A percentile compares a stretch with the other conserved stretches of the same genome.
Conservation (phyloP, 225 moss, liverwort and hornwort genomes). For the Pseudoscleropodium purum region DNA sequence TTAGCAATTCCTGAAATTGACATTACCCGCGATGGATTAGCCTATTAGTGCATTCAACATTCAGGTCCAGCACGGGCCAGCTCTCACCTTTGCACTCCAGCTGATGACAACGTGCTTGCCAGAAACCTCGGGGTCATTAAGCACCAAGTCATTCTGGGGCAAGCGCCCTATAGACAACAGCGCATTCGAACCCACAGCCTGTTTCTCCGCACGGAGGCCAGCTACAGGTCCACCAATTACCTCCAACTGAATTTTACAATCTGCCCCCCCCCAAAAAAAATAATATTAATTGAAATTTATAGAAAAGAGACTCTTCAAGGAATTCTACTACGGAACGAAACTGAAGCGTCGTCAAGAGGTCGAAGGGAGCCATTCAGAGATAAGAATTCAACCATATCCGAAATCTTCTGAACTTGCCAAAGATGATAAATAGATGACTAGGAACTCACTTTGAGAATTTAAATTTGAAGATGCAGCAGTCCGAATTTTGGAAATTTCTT, state of each 20-base stretch:
- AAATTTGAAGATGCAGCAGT: slow-evolving; percentile 7
- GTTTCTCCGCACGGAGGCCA: slow-evolving; percentile 60
- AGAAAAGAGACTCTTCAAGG: not conserved
- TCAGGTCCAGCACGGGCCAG: not conserved
- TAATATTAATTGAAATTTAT: not conserved
- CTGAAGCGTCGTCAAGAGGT: not conserved
- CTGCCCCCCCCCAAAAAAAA: slow-evolving; percentile 22
- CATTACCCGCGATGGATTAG: not conserved
- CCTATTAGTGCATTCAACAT: not conserved
- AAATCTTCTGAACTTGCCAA: not conserved
- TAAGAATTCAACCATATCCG: not conserved
- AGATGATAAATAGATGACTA: not conserved
- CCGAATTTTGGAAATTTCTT: slow-evolving; percentile 5
- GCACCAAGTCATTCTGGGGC: slow-evolving; percentile 76
- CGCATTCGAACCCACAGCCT: slow-evolving; percentile 31
- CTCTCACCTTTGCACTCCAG: slow-evolving; percentile 75
- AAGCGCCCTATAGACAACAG: slow-evolving; percentile 66
- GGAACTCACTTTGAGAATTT: slow-evolving; percentile 16
- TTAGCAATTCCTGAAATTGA: not conserved
- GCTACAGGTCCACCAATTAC: slow-evolving; percentile 71
- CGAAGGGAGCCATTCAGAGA: not conserved
- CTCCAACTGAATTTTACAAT: slow-evolving; percentile 68
- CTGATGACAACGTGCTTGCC: slow-evolving; percentile 84
- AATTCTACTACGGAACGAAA: not conserved
- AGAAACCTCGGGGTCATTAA: slow-evolving; percentile 79